Evolutionary conservation across 257 asterid species (phyloP).

Genomic region (Solanum appendiculatum): DNA sequence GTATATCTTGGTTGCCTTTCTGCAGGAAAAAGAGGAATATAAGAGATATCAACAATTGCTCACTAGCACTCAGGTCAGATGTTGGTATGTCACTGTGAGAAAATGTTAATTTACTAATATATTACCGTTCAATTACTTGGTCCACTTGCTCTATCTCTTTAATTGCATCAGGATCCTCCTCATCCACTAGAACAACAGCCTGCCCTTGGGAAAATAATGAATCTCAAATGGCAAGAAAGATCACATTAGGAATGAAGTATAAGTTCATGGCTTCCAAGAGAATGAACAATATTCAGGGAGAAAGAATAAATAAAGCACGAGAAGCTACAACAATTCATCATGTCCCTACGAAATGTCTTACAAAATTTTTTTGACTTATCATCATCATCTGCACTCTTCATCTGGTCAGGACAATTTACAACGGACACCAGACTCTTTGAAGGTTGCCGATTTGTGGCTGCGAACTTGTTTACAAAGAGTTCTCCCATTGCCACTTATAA

Average conservation of each 20-base stretch:
- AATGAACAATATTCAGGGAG: background rate
- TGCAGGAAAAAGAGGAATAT: constrained; percentile 12
- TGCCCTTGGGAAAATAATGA: background rate
- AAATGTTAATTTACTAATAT: background rate
- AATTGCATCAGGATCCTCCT: constrained; percentile 57
- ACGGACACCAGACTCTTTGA: background rate
- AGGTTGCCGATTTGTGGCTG: background rate
- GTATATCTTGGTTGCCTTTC: constrained; percentile 36
- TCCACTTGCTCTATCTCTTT: constrained; percentile 20
- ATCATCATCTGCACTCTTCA: background rate
- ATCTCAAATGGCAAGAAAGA: background rate
- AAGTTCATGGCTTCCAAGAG: background rate
- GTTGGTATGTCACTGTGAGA: background rate
- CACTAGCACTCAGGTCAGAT: background rate
- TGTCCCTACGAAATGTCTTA: background rate
- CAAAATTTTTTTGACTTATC: background rate
- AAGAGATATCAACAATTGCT: background rate
- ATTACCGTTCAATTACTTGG: constrained; percentile 19
- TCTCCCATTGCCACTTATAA: background rate
- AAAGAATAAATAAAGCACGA: background rate
- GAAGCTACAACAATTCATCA: background rate
- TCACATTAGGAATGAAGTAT: background rate
- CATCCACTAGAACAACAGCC: constrained; percentile 70
- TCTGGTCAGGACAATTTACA: background rate
- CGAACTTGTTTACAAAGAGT: background rate